A percentile compares a stretch with the other conserved stretches of the same genome.
phyloP scores from a whole-genome alignment of 345 rosid genomes.

The Hypericum perforatum region DNA sequence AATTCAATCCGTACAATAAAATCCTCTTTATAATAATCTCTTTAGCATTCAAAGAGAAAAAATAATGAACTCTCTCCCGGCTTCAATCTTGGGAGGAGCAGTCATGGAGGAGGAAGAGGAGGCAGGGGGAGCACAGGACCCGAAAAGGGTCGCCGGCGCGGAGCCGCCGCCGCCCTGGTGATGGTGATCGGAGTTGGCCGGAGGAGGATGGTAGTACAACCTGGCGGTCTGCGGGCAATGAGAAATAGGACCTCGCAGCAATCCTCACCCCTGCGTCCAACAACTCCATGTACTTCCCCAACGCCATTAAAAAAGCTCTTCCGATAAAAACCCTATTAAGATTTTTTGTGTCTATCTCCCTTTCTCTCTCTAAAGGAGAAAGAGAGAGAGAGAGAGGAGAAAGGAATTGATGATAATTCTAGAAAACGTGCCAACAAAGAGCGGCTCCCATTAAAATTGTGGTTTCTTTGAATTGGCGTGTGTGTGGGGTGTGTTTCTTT shows the following conservation, averaged over 20 bases:
- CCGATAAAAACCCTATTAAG: slow-evolving; percentile 8
- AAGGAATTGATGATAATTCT: slow-evolving; percentile 7
- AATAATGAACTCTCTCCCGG: too few relatives aligned
- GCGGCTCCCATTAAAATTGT: too few relatives aligned
- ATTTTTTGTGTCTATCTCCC: neutral
- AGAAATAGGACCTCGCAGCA: slow-evolving; percentile 64
- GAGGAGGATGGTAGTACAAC: slow-evolving; percentile 65
- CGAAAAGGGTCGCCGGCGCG: too few relatives aligned
- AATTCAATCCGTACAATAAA: too few relatives aligned
- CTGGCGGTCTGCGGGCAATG: slow-evolving; percentile 88
- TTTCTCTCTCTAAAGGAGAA: neutral
- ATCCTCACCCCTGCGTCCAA: slow-evolving; percentile 66
- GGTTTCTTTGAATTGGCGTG: neutral
- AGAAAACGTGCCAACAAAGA: too few relatives aligned
- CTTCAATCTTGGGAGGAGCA: too few relatives aligned
- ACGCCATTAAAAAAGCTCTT: too few relatives aligned
- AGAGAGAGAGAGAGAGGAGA: neutral
- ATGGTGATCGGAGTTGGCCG: slow-evolving; percentile 31
- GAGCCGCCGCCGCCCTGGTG: neutral
- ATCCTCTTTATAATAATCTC: too few relatives aligned
- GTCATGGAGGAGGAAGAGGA: too few relatives aligned
- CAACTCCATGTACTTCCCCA: slow-evolving; percentile 72
- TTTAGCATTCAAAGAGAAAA: too few relatives aligned
- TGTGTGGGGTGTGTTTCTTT: too few relatives aligned
- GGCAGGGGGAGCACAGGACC: too few relatives aligned